Percentiles rank a stretch among this genome's conserved stretches.
Conservation (phyloP, 345 rosid genomes). For the Citropsis articulata region DNA sequence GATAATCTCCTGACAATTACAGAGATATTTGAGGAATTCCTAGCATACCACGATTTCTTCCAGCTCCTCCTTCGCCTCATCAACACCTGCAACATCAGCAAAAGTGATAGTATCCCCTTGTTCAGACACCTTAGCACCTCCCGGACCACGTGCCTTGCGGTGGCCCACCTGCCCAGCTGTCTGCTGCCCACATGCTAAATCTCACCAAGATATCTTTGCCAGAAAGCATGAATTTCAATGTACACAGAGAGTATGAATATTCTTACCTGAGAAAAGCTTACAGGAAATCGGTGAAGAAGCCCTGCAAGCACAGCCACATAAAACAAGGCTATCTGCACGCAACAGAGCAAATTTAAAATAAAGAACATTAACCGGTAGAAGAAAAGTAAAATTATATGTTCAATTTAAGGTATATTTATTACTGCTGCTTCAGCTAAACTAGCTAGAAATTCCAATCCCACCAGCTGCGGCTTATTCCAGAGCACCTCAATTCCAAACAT, state of each 20-base stretch:
- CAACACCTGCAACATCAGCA: constrained; percentile 97
- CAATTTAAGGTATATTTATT: not conserved
- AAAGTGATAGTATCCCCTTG: constrained; percentile 79
- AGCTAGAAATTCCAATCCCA: not conserved
- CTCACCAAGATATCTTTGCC: constrained; percentile 15
- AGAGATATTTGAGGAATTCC: constrained; percentile 1
- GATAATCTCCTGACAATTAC: constrained; percentile 3
- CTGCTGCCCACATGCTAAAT: constrained; percentile 40
- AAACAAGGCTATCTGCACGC: constrained; percentile 72
- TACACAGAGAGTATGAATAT: not conserved
- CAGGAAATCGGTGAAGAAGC: constrained; percentile 74
- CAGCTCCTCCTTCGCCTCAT: constrained; percentile 98
- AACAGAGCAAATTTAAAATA: constrained; percentile 13
- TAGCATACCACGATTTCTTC: constrained; percentile 92
- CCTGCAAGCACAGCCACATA: constrained; percentile 79
- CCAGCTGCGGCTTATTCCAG: no score
- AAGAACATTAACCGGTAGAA: not conserved
- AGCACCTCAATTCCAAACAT: no score
- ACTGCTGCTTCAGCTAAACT: not conserved
- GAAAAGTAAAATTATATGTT: not conserved
- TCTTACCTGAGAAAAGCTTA: constrained; percentile 74
- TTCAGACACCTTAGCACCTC: constrained; percentile 58
- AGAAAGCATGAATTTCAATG: constrained; percentile 12
- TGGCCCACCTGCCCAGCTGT: constrained; percentile 77
- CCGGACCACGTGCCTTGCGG: constrained; percentile 65